Evolutionary conservation across 2,329 filamentous ascomycete genomes (phyloP).

Genomic region (Xylaria multiplex): DNA sequence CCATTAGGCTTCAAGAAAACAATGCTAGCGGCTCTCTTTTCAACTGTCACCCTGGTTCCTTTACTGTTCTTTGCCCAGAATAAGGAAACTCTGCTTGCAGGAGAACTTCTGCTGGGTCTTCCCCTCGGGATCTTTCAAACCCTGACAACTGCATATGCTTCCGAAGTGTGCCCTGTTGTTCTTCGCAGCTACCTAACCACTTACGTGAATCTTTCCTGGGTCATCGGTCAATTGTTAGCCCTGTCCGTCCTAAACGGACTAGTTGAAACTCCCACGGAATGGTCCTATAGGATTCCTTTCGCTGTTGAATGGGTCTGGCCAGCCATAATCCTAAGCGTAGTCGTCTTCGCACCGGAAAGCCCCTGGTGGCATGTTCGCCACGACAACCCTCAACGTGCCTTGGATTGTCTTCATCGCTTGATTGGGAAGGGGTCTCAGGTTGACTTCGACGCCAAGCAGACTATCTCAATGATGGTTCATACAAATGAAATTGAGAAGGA

Average conservation of each 20-base stretch:
- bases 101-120: background rate
- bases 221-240: background rate
- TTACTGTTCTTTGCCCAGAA: background rate
- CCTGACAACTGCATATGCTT: background rate
- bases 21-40: background rate
- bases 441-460: background rate
- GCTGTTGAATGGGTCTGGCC: background rate
- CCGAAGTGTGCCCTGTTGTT: background rate
- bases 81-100: background rate
- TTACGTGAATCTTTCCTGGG: background rate
- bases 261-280: background rate
- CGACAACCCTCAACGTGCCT: background rate
- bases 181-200: no score
- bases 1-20: background rate
- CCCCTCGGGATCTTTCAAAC: background rate
- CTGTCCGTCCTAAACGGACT: background rate
- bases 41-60: background rate
- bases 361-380: background rate
- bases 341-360: background rate
- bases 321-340: background rate
- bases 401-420: background rate
- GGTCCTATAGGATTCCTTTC: background rate
- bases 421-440: background rate
- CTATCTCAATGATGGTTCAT: background rate
- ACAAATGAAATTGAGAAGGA: background rate